Evolutionary conservation across 2,329 filamentous ascomycete genomes (phyloP).

Genomic region (Talaromyces atroroseus): DNA sequence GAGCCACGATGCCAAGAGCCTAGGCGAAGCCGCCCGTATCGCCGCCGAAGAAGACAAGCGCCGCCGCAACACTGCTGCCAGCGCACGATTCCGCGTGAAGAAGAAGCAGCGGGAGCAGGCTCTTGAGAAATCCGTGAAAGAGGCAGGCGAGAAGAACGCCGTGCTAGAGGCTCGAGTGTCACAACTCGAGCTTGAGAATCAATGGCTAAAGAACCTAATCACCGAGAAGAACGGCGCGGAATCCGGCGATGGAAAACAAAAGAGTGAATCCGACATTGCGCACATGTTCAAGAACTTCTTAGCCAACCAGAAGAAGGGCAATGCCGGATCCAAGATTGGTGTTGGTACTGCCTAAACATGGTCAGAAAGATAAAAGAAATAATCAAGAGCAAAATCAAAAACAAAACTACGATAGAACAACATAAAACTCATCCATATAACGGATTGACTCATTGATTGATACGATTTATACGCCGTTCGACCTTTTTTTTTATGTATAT

Average conservation of each 20-base stretch:
- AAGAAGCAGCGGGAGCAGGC: slow-evolving; percentile 93
- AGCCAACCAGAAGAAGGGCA: slow-evolving; percentile 28
- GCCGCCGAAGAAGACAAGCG: slow-evolving; percentile 88
- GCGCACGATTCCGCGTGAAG: slow-evolving; percentile 84
- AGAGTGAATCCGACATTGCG: slow-evolving; percentile 42
- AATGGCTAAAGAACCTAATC: slow-evolving; percentile 73
- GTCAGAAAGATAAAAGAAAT: slow-evolving; percentile 15
- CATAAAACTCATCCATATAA: background rate
- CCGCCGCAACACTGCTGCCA: slow-evolving; percentile 80
- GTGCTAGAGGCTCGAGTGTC: slow-evolving; percentile 66
- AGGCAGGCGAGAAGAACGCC: slow-evolving; percentile 74
- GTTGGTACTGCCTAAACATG: slow-evolving; percentile 22
- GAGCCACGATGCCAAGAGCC: slow-evolving; percentile 41
- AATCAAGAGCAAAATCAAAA: background rate
- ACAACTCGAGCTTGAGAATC: slow-evolving; percentile 77
- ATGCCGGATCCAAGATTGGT: slow-evolving; percentile 27
- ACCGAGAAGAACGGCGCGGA: slow-evolving; percentile 67
- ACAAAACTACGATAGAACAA: slow-evolving; percentile 1
- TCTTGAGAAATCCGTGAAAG: slow-evolving; percentile 73
- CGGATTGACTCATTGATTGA: background rate
- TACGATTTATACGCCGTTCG: background rate
- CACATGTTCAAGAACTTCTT: slow-evolving; percentile 39
- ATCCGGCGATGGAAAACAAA: slow-evolving; percentile 21
- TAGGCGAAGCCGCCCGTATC: slow-evolving; percentile 66
- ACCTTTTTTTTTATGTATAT: background rate